These are phyloP conservation scores for Rhinocladiella similis DNA, from an alignment of 2,329 filamentous ascomycete genomes.

Conservation along the genomic window DNA sequence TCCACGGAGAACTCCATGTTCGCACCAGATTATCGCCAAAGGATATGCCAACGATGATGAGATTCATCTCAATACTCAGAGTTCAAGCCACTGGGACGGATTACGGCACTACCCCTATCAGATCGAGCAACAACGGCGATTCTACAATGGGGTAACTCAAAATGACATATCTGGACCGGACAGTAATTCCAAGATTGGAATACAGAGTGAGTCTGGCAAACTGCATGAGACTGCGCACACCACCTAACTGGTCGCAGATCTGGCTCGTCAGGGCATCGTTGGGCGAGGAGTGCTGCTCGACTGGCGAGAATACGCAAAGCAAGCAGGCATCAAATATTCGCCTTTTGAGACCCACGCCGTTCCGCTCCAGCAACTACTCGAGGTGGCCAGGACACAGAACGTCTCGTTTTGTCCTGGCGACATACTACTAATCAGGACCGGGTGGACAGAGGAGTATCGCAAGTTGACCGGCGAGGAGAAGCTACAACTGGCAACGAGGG, in stretches of 20 bases:
- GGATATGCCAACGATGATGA: background rate
- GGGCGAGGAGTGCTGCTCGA: slow-evolving; percentile 23
- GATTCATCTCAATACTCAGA: background rate
- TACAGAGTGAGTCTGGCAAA: slow-evolving; percentile 16
- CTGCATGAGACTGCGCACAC: too few species aligned
- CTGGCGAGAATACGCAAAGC: slow-evolving; percentile 19
- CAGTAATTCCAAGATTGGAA: slow-evolving; percentile 15
- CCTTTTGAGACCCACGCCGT: background rate
- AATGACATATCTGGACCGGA: slow-evolving; percentile 24
- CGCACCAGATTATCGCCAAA: background rate
- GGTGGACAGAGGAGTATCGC: background rate
- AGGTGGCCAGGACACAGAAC: background rate
- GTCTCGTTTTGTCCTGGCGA: background rate
- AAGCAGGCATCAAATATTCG: slow-evolving; percentile 1
- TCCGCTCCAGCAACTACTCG: background rate
- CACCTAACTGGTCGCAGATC: slow-evolving; percentile 7
- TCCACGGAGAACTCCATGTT: background rate
- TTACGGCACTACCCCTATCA: background rate
- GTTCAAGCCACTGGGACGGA: background rate
- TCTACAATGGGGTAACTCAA: slow-evolving; percentile 23
- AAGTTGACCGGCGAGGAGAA: background rate
- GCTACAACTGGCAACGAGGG: background rate
- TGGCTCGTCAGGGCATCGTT: slow-evolving; percentile 18
- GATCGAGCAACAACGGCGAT: slow-evolving; percentile 14
- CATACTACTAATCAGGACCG: background rate